Evolutionary conservation across 2,329 filamentous ascomycete genomes (phyloP), one percentile per base, ranked within the genome.

Genomic region (Epichloe sibirici): DNA sequence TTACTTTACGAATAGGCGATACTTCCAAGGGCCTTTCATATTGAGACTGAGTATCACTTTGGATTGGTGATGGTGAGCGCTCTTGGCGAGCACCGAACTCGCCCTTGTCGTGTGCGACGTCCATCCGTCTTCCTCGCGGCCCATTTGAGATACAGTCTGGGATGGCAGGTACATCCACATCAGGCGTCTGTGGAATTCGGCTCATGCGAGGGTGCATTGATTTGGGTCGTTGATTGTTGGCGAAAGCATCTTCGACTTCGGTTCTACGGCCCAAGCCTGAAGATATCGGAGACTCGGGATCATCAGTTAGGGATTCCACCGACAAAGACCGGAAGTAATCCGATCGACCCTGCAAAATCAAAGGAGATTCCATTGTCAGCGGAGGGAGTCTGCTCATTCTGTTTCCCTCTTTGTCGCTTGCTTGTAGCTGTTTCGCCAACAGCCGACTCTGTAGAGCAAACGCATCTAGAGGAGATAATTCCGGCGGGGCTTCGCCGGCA

Each of bases 381-480:
- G 90, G 89, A 3, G 90, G 88, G 44, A 97, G 72, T 43, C 91
- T 81, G 70, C 90, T 96, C 70, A 96, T 79, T 53, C 90, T 81
- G 58, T 83, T 82, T 48, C 88, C 90, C 56, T 80, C 79, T 63
- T 80, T 83, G 62, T 81, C 79, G 57, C 81, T 84, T 59, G 93
- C 85, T 66, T 95, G 85, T 56, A 98, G 81, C 69, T 95, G 86
- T 69, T 82, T 87, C 40, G 90, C 90, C 49, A 98, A 78, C 61
- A 94, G 73, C 53, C 91, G 85, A 61, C 90, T 94, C 65, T 97
- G 91, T 56, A 91, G 78, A 23, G 91, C 91, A 65, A 98, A 94
- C 47, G 91, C 91, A 75, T 98, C 93, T 58, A 98, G 79, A 11
- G 93, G 93, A 7, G 93, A 97, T 53, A 97, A 77, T 50, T 93